phyloP scores from a whole-genome alignment of 2,329 filamentous ascomycete genomes.

The Erysiphe pulchra region DNA sequence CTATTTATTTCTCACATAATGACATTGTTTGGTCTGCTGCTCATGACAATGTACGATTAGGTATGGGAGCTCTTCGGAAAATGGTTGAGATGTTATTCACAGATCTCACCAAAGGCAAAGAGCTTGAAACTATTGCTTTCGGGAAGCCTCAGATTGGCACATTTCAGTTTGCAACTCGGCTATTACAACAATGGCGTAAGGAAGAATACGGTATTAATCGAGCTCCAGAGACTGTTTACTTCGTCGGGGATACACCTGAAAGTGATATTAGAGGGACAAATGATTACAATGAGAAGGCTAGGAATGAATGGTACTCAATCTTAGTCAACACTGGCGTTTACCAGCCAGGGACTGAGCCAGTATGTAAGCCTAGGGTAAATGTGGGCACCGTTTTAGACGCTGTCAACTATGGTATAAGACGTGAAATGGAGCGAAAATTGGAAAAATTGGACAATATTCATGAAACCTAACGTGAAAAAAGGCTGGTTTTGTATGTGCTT shows the following conservation, averaged over 20 bases:
- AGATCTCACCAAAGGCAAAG: slow-evolving; percentile 52
- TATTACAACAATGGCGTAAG: slow-evolving; percentile 68
- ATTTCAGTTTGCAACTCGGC: slow-evolving; percentile 70
- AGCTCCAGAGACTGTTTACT: slow-evolving; percentile 72
- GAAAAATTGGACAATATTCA: no score
- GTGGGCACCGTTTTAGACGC: slow-evolving; percentile 64
- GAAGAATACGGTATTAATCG: slow-evolving; percentile 55
- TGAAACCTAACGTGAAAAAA: no score
- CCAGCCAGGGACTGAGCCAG: slow-evolving; percentile 56
- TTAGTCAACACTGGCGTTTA: slow-evolving; percentile 79
- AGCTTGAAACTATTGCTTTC: slow-evolving; percentile 62
- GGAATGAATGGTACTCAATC: slow-evolving; percentile 74
- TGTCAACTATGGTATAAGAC: slow-evolving; percentile 64
- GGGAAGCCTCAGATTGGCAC: slow-evolving; percentile 86
- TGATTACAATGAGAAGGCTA: slow-evolving; percentile 50
- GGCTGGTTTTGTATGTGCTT: no score
- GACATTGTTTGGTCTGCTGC: slow-evolving; percentile 86
- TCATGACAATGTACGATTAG: slow-evolving; percentile 69
- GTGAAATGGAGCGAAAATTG: slow-evolving; percentile 21
- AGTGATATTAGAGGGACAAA: slow-evolving; percentile 82
- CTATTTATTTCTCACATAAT: slow-evolving; percentile 77
- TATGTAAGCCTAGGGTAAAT: slow-evolving; percentile 49
- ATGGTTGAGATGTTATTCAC: slow-evolving; percentile 71
- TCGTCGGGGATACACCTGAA: slow-evolving; percentile 83
- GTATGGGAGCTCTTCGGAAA: slow-evolving; percentile 74